Evolutionary conservation across 169 alveolate species (phyloP).

Genomic region (Plasmodium coatneyi): DNA sequence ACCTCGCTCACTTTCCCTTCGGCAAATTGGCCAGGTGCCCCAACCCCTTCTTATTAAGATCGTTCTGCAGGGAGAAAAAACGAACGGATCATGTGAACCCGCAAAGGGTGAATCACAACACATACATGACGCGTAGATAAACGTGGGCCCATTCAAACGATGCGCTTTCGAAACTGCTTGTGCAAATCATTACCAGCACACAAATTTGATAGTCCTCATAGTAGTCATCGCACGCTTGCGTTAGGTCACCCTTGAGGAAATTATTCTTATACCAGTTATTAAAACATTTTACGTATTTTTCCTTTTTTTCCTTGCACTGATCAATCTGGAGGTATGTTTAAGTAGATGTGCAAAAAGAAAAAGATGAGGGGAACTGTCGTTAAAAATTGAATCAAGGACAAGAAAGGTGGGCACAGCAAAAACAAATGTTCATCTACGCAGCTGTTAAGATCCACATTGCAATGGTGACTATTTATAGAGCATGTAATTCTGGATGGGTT

Average conservation of each 20-base stretch:
- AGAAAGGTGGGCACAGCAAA: background rate
- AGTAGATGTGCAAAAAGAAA: background rate
- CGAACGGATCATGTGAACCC: background rate
- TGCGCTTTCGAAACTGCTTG: background rate
- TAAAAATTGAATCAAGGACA: constrained; percentile 2
- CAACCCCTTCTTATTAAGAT: constrained; percentile 65
- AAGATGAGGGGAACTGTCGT: background rate
- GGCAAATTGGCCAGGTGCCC: constrained; percentile 39
- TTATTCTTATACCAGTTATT: constrained; percentile 82
- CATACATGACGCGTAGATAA: background rate
- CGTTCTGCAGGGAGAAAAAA: constrained; percentile 30
- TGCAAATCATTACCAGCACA: constrained; percentile 70
- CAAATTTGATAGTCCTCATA: constrained; percentile 82
- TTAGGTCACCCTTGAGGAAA: constrained; percentile 82
- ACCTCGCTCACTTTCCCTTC: constrained; percentile 12
- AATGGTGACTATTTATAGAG: background rate
- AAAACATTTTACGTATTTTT: constrained; percentile 80
- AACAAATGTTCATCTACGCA: background rate
- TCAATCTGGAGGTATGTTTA: constrained; percentile 46
- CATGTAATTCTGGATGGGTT: background rate
- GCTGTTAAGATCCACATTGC: background rate
- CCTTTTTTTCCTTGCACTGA: constrained; percentile 79
- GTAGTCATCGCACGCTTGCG: constrained; percentile 79
- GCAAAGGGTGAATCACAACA: background rate
- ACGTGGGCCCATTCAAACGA: background rate